phyloP scores from a whole-genome alignment of 2,329 filamentous ascomycete genomes.

The Alternaria ventricosa region DNA sequence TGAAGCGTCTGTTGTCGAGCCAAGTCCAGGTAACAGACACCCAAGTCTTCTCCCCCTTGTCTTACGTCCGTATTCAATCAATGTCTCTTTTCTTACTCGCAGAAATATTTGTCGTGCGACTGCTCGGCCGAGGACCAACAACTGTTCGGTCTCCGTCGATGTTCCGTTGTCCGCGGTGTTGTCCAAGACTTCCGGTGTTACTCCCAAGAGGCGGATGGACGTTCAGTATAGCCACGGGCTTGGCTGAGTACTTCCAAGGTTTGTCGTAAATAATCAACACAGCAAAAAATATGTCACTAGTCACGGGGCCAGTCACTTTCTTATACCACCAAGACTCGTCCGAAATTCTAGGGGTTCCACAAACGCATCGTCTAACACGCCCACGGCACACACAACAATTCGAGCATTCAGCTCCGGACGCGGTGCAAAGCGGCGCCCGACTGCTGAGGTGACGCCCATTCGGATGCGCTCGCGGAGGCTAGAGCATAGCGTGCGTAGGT shows the following conservation, averaged over 20 bases:
- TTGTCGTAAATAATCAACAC: background rate
- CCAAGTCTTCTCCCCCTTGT: background rate
- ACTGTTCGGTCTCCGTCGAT: background rate
- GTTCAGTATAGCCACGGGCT: background rate
- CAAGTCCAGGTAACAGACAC: background rate
- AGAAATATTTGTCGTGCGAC: background rate
- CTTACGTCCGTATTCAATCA: background rate
- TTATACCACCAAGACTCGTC: background rate
- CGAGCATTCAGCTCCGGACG: conserved; percentile 7
- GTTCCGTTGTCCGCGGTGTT: background rate
- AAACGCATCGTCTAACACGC: background rate
- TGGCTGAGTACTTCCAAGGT: background rate
- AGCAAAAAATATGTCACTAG: background rate
- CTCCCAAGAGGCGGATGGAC: background rate
- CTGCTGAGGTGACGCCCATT: background rate
- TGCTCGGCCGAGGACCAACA: background rate
- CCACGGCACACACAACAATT: conserved; percentile 1
- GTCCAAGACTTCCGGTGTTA: background rate
- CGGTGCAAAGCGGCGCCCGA: background rate
- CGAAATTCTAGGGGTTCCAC: background rate
- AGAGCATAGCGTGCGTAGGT: background rate
- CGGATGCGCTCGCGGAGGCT: background rate
- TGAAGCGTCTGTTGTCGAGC: background rate
- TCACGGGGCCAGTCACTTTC: background rate
- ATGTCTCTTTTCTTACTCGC: background rate